Evolutionary conservation across 75 land plant species (phyloP).

Genomic region (Larix kaempferi): DNA sequence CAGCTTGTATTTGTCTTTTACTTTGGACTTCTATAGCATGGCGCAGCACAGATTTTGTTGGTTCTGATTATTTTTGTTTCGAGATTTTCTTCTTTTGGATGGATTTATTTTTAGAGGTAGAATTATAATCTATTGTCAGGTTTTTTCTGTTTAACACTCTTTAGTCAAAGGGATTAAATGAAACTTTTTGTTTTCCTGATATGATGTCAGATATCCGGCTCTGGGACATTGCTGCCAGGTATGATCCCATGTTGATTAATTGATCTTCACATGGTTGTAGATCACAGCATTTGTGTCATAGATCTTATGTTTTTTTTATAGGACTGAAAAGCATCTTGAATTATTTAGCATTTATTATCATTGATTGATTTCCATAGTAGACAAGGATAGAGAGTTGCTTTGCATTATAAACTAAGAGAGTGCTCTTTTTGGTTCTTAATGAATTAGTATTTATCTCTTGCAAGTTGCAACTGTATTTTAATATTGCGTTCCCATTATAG

Average conservation of each 20-base stretch:
- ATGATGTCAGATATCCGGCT: slow-evolving; percentile 72
- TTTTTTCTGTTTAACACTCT: not conserved
- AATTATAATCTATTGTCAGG: not conserved
- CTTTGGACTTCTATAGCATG: no score
- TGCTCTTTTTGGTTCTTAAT: not conserved
- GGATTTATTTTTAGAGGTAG: not conserved
- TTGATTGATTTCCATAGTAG: not conserved
- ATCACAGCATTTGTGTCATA: not conserved
- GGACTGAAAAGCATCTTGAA: not conserved
- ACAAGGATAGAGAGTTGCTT: not conserved
- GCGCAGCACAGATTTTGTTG: no score
- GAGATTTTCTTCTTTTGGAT: not conserved
- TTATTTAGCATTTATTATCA: not conserved
- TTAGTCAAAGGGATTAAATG: not conserved
- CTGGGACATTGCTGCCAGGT: slow-evolving; percentile 86
- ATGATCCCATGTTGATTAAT: not conserved
- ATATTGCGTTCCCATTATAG: no score
- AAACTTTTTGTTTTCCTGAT: not conserved
- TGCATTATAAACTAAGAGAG: not conserved
- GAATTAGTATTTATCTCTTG: no score
- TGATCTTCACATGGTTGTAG: not conserved
- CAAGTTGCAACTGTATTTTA: no score
- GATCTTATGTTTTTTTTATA: not conserved
- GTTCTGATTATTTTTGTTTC: not conserved
- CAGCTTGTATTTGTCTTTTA: no score